These are phyloP conservation scores for Moringa oleifera DNA, from an alignment of 345 rosid genomes.

Conservation along the genomic window DNA sequence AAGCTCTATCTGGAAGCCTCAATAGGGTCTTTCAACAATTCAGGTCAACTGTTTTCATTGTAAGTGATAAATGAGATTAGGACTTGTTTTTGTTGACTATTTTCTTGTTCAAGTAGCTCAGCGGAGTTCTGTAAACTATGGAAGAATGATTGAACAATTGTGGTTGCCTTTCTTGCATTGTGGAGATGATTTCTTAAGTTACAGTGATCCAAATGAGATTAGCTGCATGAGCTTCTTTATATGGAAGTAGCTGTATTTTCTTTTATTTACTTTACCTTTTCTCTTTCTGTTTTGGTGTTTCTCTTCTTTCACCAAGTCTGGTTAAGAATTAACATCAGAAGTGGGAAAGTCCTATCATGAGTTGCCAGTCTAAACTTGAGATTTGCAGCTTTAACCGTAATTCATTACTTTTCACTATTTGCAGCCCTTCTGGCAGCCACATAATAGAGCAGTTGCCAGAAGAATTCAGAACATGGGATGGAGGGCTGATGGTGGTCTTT, in stretches of 20 bases:
- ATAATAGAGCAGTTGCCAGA: slow-evolving; percentile 93
- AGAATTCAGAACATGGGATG: slow-evolving; percentile 99
- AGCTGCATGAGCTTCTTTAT: neutral
- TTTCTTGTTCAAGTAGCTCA: neutral
- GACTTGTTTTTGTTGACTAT: neutral
- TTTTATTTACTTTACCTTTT: neutral
- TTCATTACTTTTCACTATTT: slow-evolving; percentile 1
- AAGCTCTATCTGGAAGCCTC: too few relatives aligned
- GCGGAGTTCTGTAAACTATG: neutral
- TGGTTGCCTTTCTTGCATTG: neutral
- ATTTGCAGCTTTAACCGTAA: neutral
- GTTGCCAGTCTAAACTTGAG: neutral
- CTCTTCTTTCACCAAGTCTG: neutral
- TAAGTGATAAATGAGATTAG: neutral
- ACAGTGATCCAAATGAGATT: neutral
- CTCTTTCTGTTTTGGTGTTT: neutral
- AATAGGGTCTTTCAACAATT: too few relatives aligned
- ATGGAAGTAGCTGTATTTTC: neutral
- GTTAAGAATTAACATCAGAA: neutral
- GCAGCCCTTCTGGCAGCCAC: slow-evolving; percentile 97
- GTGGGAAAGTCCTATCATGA: neutral
- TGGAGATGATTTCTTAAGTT: neutral
- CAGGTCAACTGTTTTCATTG: neutral
- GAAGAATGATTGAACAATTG: neutral
- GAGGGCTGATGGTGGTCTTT: slow-evolving; percentile 98